Evolutionary conservation across 495 filamentous ascomycete species (phyloP).

Genomic region (Trichoderma gamsii): DNA sequence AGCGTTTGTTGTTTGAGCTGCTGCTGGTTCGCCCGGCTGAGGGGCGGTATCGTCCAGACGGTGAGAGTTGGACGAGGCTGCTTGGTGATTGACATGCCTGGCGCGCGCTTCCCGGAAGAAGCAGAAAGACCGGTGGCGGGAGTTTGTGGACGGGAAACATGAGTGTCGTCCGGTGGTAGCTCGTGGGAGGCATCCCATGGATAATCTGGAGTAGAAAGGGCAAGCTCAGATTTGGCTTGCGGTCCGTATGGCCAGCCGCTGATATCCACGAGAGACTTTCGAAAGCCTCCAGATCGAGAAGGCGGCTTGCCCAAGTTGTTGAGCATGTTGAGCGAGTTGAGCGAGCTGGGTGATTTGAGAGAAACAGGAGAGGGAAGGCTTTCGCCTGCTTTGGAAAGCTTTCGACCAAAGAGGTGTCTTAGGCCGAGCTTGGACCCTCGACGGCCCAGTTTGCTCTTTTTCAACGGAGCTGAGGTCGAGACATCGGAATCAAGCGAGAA

Average conservation of each 20-base stretch:
- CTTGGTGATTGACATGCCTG: constrained; percentile 25
- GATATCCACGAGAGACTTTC: constrained; percentile 39
- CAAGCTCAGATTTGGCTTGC: constrained; percentile 35
- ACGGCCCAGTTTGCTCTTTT: constrained; percentile 25
- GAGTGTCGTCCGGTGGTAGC: neutral
- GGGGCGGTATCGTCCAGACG: constrained; percentile 70
- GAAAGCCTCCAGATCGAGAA: constrained; percentile 31
- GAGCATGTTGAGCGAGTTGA: neutral
- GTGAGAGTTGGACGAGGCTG: constrained; percentile 18
- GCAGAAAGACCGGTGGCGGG: constrained; percentile 7
- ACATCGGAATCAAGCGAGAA: constrained; percentile 16
- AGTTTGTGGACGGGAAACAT: neutral
- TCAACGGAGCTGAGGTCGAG: constrained; percentile 14
- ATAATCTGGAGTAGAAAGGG: constrained; percentile 24
- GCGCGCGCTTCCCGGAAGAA: neutral
- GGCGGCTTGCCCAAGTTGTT: constrained; percentile 20
- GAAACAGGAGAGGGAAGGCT: constrained; percentile 19
- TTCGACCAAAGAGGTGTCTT: constrained; percentile 42
- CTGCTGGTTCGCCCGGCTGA: constrained; percentile 90
- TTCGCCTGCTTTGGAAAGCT: constrained; percentile 20
- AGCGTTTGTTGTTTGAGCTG: constrained; percentile 53
- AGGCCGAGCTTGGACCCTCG: constrained; percentile 47
- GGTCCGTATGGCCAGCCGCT: constrained; percentile 37
- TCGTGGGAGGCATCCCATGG: neutral
- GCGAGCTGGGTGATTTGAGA: neutral